These are phyloP conservation scores for Ligustrum vulgare DNA, from an alignment of 257 asterid genomes.

Conservation along the genomic window DNA sequence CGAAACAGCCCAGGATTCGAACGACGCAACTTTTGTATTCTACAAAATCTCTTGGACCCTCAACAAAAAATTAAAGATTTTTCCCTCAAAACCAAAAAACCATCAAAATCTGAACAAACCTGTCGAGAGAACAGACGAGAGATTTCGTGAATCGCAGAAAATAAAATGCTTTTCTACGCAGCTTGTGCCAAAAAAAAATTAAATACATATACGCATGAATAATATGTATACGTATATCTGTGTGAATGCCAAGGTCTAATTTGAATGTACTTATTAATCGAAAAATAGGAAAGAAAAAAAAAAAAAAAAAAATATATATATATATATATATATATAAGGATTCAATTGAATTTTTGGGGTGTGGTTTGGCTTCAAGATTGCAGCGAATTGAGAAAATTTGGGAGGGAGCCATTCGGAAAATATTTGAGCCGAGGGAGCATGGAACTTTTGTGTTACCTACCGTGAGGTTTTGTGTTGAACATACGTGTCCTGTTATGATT, in stretches of 20 bases:
- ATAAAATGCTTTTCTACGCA: not conserved
- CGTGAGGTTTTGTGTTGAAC: not conserved
- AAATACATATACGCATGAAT: conserved; percentile 11
- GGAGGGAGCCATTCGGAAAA: conserved; percentile 45
- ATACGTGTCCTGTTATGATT: conserved; percentile 18
- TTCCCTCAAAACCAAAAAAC: not conserved
- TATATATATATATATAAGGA: no score
- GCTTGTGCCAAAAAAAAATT: not conserved
- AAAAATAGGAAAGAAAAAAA: not conserved
- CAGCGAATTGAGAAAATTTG: conserved; percentile 39
- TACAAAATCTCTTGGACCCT: not conserved
- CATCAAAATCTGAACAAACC: not conserved
- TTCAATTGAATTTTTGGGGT: conserved; percentile 30
- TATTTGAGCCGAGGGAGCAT: conserved; percentile 30
- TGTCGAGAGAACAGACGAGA: not conserved
- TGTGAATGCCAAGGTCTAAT: conserved; percentile 24
- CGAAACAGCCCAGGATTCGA: not conserved
- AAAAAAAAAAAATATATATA: no score
- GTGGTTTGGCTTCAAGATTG: conserved; percentile 65
- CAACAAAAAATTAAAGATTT: not conserved
- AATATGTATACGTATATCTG: conserved; percentile 21
- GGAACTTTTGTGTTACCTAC: conserved; percentile 16
- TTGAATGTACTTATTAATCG: not conserved
- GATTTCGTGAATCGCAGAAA: conserved; percentile 1
- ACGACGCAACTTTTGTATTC: no score